Base-by-base conservation (phyloP, 176 grass and related monocot genomes). In the Phoenix roebelenii region DNA sequence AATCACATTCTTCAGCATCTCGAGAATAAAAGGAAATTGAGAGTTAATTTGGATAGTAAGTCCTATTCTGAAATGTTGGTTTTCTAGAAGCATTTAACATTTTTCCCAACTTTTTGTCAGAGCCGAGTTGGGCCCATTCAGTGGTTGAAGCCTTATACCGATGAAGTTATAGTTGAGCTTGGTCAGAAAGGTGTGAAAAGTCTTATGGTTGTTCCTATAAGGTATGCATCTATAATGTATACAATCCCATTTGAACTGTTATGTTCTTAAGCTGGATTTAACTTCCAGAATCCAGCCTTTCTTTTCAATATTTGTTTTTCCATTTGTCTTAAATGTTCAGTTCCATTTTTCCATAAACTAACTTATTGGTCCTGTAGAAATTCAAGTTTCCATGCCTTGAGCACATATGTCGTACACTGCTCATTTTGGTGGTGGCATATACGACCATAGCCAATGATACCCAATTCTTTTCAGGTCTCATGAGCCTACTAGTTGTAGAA, bases 131-230 rank as follows among this genome's bases (percentile, higher is more conserved):
- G 93, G 16, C 93, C 93, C 64, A 66, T 92, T 83, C 93, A 88
- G 63, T 98, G 87, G 93, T 61, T 98, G 50, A 97, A 91, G 73
- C 93, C 93, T 61, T 97, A 97, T 72, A 97, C 92, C 30, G 92
- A 97, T 67, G 76, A 97, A 83, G 78, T 91, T 48, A 73, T 97
- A 71, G 81, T 88, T 22, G 78, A 97, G 59, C 81, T 97, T 66
- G 93, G 87, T 65, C 78, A 85, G 71, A 85, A 80, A 53, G 93
- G 84, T 54, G 88, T 85, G n/a, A 98, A 89, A 63, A 98, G 81
- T 63, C 81, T 98, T 57, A 82, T 98, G 22, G 93, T 76, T 74
- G 93, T 98, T 65, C 93, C 93, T 71, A 75, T 98, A 79, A 92
- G 93, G 93, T 98, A 80, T 44, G 35, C 35, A 14, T 44, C 2